A percentile compares a stretch with the other conserved stretches of the same genome.
Evolutionary conservation across 306 rosid species (phyloP).

Genomic region (Trichosanthes truncata): DNA sequence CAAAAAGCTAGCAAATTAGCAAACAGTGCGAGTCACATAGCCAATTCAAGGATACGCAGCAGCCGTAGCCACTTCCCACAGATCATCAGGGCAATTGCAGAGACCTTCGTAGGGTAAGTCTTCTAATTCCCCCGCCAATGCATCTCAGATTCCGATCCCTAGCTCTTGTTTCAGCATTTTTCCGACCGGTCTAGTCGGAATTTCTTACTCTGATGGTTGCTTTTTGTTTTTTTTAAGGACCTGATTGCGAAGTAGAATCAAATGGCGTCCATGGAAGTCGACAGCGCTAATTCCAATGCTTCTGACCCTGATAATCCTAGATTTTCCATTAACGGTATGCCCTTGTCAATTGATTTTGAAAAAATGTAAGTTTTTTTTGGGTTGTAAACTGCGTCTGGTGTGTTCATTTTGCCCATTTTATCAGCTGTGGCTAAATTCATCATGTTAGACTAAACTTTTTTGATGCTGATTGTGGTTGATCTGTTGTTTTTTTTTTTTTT

Average conservation of each 20-base stretch:
- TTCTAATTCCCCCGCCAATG: neutral
- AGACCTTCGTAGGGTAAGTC: neutral
- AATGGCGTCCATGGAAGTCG: slow-evolving; percentile 68
- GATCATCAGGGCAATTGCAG: neutral
- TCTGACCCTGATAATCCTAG: slow-evolving; percentile 59
- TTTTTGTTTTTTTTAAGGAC: neutral
- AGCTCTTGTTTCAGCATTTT: neutral
- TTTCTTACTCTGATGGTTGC: neutral
- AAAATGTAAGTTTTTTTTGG: neutral
- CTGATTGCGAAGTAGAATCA: slow-evolving; percentile 33
- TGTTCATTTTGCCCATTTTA: neutral
- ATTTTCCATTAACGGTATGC: slow-evolving; percentile 68
- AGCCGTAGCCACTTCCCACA: neutral
- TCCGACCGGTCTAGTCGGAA: neutral
- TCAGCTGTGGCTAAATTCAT: neutral
- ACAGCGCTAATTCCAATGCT: slow-evolving; percentile 32
- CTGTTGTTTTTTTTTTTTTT: neutral
- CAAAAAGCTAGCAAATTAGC: neutral
- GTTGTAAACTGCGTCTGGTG: neutral
- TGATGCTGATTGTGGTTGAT: neutral
- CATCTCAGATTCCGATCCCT: neutral
- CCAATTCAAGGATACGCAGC: neutral
- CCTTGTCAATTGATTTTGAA: slow-evolving; percentile 7
- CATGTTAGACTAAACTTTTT: neutral
- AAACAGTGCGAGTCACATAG: neutral